A percentile compares a stretch with the other conserved stretches of the same genome.
Evolutionary conservation across 2,329 filamentous ascomycete species (phyloP).

Genomic region (Ascochyta fabae): DNA sequence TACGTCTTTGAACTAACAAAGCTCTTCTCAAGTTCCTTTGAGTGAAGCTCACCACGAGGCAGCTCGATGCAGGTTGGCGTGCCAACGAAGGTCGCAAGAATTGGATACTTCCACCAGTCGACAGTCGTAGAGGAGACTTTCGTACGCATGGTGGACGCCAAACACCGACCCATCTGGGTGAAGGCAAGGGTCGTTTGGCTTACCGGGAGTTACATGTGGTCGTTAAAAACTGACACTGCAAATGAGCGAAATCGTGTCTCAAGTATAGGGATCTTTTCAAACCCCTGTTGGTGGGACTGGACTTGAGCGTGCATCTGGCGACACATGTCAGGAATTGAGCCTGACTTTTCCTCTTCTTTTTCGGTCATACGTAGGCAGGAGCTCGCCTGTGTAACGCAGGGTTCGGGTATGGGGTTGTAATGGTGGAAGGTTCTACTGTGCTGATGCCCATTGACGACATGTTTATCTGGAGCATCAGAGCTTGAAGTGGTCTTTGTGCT

Average conservation of each 20-base stretch:
- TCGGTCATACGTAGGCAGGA: no score
- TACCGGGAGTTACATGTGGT: background rate
- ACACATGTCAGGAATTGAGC: no score
- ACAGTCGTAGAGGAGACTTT: background rate
- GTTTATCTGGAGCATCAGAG: no score
- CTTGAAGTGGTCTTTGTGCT: no score
- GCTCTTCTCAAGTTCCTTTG: background rate
- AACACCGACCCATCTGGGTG: constrained; percentile 11
- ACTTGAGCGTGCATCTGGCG: background rate
- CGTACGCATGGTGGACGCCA: background rate
- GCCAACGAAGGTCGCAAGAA: constrained; percentile 28
- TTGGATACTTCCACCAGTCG: constrained; percentile 33
- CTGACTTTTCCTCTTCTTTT: no score
- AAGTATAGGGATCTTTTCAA: no score
- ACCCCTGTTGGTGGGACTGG: background rate
- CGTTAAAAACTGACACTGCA: background rate
- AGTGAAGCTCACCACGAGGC: background rate
- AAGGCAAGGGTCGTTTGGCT: constrained; percentile 12
- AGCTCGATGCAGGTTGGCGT: constrained; percentile 23
- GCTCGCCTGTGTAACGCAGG: no score
- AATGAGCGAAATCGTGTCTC: no score
- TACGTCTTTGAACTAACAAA: background rate
- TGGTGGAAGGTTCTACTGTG: no score
- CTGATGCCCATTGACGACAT: no score
- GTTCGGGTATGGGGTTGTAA: no score